These are phyloP conservation scores for Exophiala calicioides DNA, from an alignment of 2,329 filamentous ascomycete genomes.

Conservation along the genomic window DNA sequence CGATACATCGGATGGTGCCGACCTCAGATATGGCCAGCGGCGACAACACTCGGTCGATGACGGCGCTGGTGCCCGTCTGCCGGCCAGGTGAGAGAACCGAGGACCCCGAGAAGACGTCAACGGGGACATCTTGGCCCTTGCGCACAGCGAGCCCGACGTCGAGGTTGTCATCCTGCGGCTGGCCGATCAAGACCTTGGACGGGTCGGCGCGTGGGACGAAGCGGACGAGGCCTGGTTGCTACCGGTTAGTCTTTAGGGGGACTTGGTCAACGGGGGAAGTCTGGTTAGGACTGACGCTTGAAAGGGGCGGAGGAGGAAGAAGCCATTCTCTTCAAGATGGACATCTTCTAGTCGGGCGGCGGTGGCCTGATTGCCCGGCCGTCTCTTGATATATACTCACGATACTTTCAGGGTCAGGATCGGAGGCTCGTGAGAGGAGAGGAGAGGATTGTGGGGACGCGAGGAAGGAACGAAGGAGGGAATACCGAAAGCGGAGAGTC, in stretches of 20 bases:
- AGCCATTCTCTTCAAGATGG: conserved; percentile 17
- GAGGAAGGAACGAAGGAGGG: too few relatives aligned
- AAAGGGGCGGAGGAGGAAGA: conserved; percentile 4
- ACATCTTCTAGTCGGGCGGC: not conserved
- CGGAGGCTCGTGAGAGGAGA: too few relatives aligned
- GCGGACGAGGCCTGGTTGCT: conserved; percentile 56
- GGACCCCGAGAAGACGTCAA: conserved; percentile 58
- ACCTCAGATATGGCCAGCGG: conserved; percentile 41
- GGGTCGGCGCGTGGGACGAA: conserved; percentile 57
- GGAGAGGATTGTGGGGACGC: too few relatives aligned
- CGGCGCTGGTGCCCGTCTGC: conserved; percentile 52
- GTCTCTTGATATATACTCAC: conserved; percentile 8
- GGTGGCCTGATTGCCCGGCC: conserved; percentile 12
- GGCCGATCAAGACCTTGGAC: conserved; percentile 55
- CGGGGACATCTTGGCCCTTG: conserved; percentile 58
- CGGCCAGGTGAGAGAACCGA: conserved; percentile 59
- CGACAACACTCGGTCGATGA: conserved; percentile 41
- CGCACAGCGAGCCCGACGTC: conserved; percentile 61
- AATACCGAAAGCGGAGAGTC: too few relatives aligned
- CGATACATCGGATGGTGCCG: conserved; percentile 48
- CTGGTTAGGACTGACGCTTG: conserved; percentile 13
- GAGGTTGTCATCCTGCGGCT: conserved; percentile 53
- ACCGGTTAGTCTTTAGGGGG: not conserved
- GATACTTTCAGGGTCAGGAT: too few relatives aligned
- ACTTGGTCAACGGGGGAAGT: not conserved